These are phyloP conservation scores for Fusarium cyanostomum DNA, from an alignment of 2,329 filamentous ascomycete genomes.

Conservation along the genomic window DNA sequence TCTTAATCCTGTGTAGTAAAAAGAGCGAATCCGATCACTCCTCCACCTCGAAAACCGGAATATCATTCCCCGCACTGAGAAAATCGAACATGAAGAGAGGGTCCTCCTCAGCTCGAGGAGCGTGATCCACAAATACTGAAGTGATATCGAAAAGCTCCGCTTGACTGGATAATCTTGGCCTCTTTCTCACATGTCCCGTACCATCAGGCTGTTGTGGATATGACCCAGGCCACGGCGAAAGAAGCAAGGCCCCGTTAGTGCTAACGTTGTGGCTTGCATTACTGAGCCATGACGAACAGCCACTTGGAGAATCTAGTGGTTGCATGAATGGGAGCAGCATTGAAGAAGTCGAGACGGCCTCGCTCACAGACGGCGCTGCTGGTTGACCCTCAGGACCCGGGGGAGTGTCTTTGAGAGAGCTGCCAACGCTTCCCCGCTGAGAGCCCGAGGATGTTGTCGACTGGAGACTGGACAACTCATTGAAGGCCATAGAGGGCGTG, in stretches of 20 bases:
- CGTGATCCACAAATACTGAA: constrained; percentile 32
- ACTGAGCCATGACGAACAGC: constrained; percentile 26
- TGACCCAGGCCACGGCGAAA: constrained; percentile 29
- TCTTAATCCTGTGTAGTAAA: too few species aligned
- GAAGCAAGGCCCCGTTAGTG: neutral
- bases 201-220: constrained; percentile 37
- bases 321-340: constrained; percentile 36
- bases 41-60: constrained; percentile 38
- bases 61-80: constrained; percentile 30
- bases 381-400: constrained; percentile 32
- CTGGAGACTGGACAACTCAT: constrained; percentile 38
- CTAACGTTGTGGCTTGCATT: neutral
- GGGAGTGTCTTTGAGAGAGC: constrained; percentile 37
- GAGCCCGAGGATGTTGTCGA: constrained; percentile 37
- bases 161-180: constrained; percentile 32
- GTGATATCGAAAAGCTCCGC: constrained; percentile 38
- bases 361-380: constrained; percentile 23
- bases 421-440: constrained; percentile 22
- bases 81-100: constrained; percentile 40
- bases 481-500: constrained; percentile 38
- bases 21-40: constrained; percentile 16
- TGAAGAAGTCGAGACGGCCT: constrained; percentile 19
- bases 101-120: constrained; percentile 33
- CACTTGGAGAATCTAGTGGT: constrained; percentile 23
- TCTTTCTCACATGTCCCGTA: constrained; percentile 25